These are phyloP conservation scores for Solanum clarkiae DNA, from an alignment of 257 asterid genomes.

Conservation along the genomic window DNA sequence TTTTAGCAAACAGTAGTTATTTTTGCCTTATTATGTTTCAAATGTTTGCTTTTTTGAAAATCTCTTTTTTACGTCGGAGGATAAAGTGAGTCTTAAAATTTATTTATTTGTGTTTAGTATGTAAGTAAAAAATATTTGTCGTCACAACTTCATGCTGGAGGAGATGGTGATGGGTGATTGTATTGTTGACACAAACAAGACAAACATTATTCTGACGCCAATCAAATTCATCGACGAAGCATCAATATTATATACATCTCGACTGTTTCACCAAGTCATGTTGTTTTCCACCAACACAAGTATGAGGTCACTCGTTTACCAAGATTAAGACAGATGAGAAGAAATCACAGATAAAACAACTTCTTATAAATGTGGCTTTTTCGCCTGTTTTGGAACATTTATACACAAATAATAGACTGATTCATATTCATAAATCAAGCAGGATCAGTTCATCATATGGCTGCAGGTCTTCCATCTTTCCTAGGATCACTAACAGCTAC, in stretches of 20 bases:
- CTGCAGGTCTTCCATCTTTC: slow-evolving; percentile 88
- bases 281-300: background rate
- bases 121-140: too few species aligned
- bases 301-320: background rate
- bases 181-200: too few species aligned
- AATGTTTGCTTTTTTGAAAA: too few species aligned
- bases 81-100: too few species aligned
- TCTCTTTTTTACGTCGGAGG: too few species aligned
- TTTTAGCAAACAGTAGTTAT: too few species aligned
- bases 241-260: background rate
- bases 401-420: background rate
- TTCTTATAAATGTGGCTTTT: background rate
- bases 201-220: too few species aligned
- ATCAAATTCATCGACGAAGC: background rate
- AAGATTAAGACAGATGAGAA: background rate
- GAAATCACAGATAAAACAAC: background rate
- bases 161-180: too few species aligned
- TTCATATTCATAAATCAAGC: background rate
- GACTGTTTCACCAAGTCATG: background rate
- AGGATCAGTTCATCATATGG: slow-evolving; percentile 27
- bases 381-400: background rate
- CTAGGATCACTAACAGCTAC: slow-evolving; percentile 85
- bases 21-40: too few species aligned
- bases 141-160: too few species aligned
- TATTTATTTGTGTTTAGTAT: too few species aligned